Conservation (phyloP, 2,329 filamentous ascomycete species). For the Lachnellula hyalina region DNA sequence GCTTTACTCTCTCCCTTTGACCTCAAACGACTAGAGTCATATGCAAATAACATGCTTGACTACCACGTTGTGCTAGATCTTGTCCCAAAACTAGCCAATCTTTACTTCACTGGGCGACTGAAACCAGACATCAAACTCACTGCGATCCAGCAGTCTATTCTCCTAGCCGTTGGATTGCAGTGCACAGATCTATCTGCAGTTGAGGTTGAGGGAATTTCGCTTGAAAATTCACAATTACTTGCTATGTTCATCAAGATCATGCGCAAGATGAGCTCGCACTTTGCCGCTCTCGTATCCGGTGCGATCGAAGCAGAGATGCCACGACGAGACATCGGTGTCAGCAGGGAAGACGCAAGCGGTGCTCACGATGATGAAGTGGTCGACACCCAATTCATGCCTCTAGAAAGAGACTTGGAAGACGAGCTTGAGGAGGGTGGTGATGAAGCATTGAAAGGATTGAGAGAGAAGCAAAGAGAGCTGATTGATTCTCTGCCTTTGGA, state of each 20-base stretch:
- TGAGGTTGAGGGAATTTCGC: slow-evolving; percentile 64
- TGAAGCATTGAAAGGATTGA: slow-evolving; percentile 64
- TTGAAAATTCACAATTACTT: slow-evolving; percentile 73
- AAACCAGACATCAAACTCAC: slow-evolving; percentile 63
- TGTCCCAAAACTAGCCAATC: slow-evolving; percentile 71
- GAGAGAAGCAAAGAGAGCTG: slow-evolving; percentile 76
- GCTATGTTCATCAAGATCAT: slow-evolving; percentile 98
- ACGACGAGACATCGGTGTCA: slow-evolving; percentile 52
- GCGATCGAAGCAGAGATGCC: slow-evolving; percentile 67
- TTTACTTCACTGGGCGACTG: slow-evolving; percentile 81
- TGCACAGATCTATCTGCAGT: slow-evolving; percentile 79
- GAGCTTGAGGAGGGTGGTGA: slow-evolving; percentile 82
- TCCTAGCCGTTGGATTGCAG: slow-evolving; percentile 88
- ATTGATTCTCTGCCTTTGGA: slow-evolving; percentile 89
- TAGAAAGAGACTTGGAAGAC: slow-evolving; percentile 68
- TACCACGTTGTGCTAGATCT: slow-evolving; percentile 97
- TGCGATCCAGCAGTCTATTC: slow-evolving; percentile 78
- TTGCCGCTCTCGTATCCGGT: slow-evolving; percentile 67
- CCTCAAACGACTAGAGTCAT: slow-evolving; percentile 88
- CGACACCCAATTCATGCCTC: slow-evolving; percentile 61
- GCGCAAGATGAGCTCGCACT: slow-evolving; percentile 76
- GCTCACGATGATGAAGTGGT: slow-evolving; percentile 66
- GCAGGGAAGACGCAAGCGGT: slow-evolving; percentile 52
- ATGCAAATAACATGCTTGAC: slow-evolving; percentile 94
- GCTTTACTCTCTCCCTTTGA: slow-evolving; percentile 81